Base-by-base conservation (phyloP, 192 early-diverging fungal species). In the Linnemannia exigua region DNA sequence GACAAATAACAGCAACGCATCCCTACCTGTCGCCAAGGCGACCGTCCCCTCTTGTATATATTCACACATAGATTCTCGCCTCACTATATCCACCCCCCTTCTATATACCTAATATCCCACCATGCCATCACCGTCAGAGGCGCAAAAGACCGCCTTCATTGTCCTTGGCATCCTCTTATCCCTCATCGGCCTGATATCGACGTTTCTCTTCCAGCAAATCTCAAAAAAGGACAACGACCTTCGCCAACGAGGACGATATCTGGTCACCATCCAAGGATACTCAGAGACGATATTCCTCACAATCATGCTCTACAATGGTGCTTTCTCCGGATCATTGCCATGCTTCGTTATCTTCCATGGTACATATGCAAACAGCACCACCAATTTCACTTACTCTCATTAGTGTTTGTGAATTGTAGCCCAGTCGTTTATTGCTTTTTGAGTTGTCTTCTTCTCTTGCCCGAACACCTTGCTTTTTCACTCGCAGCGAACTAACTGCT, bases 231-330 rank as follows among this genome's bases (percentile, higher is more conserved):
- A 86, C 50, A 79, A 86, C 44, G 73, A 86, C 44, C 74, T 86
- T n/a, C 84, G 84, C 17, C 84, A 86, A 36, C 67, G 84, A 36
- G 84, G 84, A 33, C 77, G 84, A 4, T 86, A 86, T 44, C 71
- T 86, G 7, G 78, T 86, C 28, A 72, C 78, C 1, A 50, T 80
- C 14, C 84, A 86, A 51, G 84, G 84, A 5, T 80, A 76, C 50
- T 69, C 70, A 33, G 52, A 68, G 35, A 76, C 84, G 7, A 19
- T 72, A 1, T 86, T 70, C 46, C 51, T 86, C 37, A 58, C 67
- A 20, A 0, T 86, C 11, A 48, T 86, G 6, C 73, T 38, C 9
- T 48, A 35, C 48, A 80, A 77, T 19, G 75, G 73, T 3, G 78
- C 84, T 44, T 80, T 51, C 74, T 51, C 44, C 74, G 70, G 1